Evolutionary conservation across 257 asterid genomes (phyloP).

Genomic region (Cordia subcordata): DNA sequence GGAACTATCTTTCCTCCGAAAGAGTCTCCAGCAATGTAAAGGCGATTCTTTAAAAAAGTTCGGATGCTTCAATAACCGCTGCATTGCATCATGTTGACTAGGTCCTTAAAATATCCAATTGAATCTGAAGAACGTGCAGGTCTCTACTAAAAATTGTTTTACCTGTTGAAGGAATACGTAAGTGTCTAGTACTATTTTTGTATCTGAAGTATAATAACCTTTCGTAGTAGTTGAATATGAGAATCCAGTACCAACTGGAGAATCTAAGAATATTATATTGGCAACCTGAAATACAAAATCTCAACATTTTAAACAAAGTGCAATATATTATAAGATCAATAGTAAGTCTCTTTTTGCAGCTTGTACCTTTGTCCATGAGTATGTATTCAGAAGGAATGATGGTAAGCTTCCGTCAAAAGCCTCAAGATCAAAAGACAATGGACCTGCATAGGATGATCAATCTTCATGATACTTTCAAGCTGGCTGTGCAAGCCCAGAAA

Average conservation of each 20-base stretch:
- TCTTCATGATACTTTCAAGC: constrained; percentile 22
- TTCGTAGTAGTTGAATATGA: constrained; percentile 23
- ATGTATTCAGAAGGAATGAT: constrained; percentile 21
- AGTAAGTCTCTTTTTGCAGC: constrained; percentile 14
- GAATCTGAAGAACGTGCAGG: not conserved
- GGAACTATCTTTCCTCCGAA: constrained; percentile 45
- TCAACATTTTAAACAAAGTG: not conserved
- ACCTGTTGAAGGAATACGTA: constrained; percentile 22
- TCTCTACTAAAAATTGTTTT: not conserved
- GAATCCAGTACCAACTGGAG: constrained; percentile 25
- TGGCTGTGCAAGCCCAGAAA: too few species aligned
- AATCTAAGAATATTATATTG: constrained; percentile 22
- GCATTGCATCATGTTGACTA: constrained; percentile 12
- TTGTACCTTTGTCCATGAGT: constrained; percentile 40
- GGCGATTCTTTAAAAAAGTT: constrained; percentile 26
- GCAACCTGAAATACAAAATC: constrained; percentile 12
- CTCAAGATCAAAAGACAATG: constrained; percentile 17
- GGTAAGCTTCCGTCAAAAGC: constrained; percentile 20
- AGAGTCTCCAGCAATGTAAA: constrained; percentile 51
- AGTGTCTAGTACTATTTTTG: constrained; percentile 2
- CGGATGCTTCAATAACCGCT: constrained; percentile 56
- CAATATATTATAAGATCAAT: not conserved
- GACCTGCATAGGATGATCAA: constrained; percentile 20
- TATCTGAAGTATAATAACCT: constrained; percentile 13
- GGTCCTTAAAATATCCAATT: constrained; percentile 20